A percentile compares a stretch with the other conserved stretches of the same genome.
Evolutionary conservation across 1,284 basidiomycete genomes (phyloP).

Genomic region (Fomitopsis pinicola): DNA sequence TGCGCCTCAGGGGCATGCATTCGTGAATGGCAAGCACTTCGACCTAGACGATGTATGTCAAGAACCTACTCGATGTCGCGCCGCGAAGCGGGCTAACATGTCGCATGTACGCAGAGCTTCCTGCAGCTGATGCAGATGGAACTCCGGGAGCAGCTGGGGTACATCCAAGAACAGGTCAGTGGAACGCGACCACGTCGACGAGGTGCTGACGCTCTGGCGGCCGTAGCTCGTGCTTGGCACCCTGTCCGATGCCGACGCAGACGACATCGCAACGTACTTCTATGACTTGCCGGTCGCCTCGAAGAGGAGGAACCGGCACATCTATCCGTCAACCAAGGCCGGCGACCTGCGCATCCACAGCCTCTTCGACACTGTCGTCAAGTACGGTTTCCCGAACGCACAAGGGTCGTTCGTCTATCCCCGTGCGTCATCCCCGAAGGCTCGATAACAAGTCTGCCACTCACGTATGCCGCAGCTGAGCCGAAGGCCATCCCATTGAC

Average conservation of each 20-base stretch:
- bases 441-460: background rate
- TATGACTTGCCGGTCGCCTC: slow-evolving; percentile 82
- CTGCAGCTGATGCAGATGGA: slow-evolving; percentile 63
- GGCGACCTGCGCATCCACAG: slow-evolving; percentile 47
- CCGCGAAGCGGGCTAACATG: background rate
- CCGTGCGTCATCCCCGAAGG: slow-evolving; percentile 31
- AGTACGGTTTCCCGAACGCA: slow-evolving; percentile 33
- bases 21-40: slow-evolving; percentile 87
- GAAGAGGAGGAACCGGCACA: slow-evolving; percentile 66
- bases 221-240: slow-evolving; percentile 59
- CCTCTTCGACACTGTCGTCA: slow-evolving; percentile 44
- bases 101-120: slow-evolving; percentile 48
- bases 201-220: background rate
- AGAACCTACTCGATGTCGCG: background rate
- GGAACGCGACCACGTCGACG: background rate
- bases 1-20: slow-evolving; percentile 56
- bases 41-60: slow-evolving; percentile 64
- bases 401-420: slow-evolving; percentile 60
- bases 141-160: slow-evolving; percentile 54
- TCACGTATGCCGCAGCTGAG: slow-evolving; percentile 25
- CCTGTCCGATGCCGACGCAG: slow-evolving; percentile 52
- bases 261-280: slow-evolving; percentile 70
- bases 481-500: slow-evolving; percentile 41
- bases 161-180: slow-evolving; percentile 68
- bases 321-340: slow-evolving; percentile 48